Evolutionary conservation across 1,284 basidiomycete species (phyloP), one percentile per base, ranked within the genome.

Genomic region (Phlebopus sp.): DNA sequence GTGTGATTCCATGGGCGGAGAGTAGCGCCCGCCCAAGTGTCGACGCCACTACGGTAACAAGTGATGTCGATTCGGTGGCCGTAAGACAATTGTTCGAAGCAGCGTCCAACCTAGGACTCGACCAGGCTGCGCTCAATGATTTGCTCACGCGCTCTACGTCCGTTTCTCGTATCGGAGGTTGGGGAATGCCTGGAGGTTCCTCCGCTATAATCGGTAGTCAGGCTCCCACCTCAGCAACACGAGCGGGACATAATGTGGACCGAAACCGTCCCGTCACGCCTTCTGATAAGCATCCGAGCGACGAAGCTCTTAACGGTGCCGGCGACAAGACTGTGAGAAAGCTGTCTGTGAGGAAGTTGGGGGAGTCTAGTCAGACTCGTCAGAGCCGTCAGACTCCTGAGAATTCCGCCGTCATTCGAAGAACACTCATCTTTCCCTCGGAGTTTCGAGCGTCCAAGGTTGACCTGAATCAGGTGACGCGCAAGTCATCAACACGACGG

Each of bases 71-170:
- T 41, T 55, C 67, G 3, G 54, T 54, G 39, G 64, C 67, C 18
- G 84, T 90, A 49, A 78, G 74, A 59, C 86, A 88, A 59, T 67
- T 91, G 34, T 88, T 87, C 55, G 80, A 82, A 61, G 88, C 87
- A 27, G 89, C 85, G 3, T 75, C 73, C 13, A 82, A 80, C 58
- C 75, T 91, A 39, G 88, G 87, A 32, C 73, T 91, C 37, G 85
- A 89, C 66, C 81, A 82, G 55, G 72, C 67, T 21, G 86, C 79
- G 36, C 62, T 91, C 50, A 84, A 80, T 46, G 86, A 84, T 46
- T 65, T 91, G 27, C 69, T 90, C 45, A 74, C 77, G 44, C 83
- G 86, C 37, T 86, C 86, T 38, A 75, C 76, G 19, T 87, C 87
- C 5, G 74, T 81, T 10, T 82, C 86, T 35, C 75, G 73, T 48